phyloP scores from a whole-genome alignment of 139 green algal genomes.

The Coccomyxa sp. region DNA sequence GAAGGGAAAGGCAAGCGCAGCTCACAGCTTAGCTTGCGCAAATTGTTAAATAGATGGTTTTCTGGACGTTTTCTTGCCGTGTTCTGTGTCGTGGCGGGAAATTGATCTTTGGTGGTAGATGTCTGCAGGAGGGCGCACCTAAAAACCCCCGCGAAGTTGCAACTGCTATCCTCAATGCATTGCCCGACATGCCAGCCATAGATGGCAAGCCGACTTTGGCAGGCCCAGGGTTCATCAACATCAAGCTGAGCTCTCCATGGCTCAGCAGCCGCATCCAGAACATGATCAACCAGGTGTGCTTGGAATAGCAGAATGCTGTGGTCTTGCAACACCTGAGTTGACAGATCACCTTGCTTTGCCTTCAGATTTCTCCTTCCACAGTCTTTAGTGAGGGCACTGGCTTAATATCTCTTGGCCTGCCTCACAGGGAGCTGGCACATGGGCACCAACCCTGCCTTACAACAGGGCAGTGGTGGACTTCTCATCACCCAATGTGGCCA shows the following conservation, averaged over 20 bases:
- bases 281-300: conserved; percentile 19
- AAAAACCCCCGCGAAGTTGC: conserved; percentile 84
- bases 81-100: too few species aligned
- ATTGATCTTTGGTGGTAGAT: too few species aligned
- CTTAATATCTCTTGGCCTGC: background rate
- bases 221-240: conserved; percentile 98
- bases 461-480: conserved; percentile 90
- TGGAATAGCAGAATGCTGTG: background rate
- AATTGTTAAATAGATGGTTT: too few species aligned
- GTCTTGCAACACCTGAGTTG: background rate
- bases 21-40: background rate
- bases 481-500: conserved; percentile 96
- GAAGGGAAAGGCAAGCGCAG: conserved; percentile 63
- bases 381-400: background rate
- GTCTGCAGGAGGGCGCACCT: conserved; percentile 51
- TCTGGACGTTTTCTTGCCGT: too few species aligned
- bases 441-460: conserved; percentile 30
- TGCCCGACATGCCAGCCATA: conserved; percentile 62
- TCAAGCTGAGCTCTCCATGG: conserved; percentile 42
- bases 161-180: conserved; percentile 67
- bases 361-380: background rate
- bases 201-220: conserved; percentile 56
- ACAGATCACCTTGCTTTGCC: background rate
- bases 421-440: conserved; percentile 27
- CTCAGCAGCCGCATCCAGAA: conserved; percentile 24